Base-by-base conservation (phyloP, 306 rosid species). In the Nissolia schottii region DNA sequence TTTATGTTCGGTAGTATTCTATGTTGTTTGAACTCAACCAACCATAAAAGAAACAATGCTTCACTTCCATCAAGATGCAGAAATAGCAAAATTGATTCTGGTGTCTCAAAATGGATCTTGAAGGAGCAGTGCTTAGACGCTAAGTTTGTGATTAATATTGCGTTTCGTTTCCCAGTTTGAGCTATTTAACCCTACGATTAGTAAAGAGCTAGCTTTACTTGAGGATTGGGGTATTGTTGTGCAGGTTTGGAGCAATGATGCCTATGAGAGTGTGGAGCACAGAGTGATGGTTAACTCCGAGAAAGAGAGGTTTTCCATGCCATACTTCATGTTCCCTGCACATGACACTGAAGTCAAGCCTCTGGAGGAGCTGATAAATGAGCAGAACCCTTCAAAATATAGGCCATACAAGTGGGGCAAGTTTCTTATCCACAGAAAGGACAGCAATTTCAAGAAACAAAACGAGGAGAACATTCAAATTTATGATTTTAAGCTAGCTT, bases 161-260 rank as follows among this genome's bases (percentile, higher is more conserved):
- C 14, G 2, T 11, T 62, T 35, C 2, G n/a, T 19, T 11, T 14
- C 13, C 46, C 3, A 13, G 4, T 45, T 7, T 24, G 5, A 43
- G 1, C 15, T 8, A 9, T 29, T 43, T 24, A 25, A 2, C 1
- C 19, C 24, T 10, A 1, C 3, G 5, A n/a, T 38, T 34, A 14
- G 74, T 51, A 20, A 63, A 56, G 3, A 34, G 15, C 7, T 45
- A n/a, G 1, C 23, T 23, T n/a, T 7, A 32, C 0, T 24, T 63
- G 23, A 63, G 18, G n/a, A 37, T 35, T 53, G 65, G 3, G 13
- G 46, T 27, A 37, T 4, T 11, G n/a, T 43, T 43, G 51, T 43
- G 51, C 83, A 91, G 97, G 96, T 87, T 32, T 92, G 96, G 96
- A 90, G 87, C 76, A 90, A 88, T 77, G 88, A 83, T 11, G 81